These are phyloP conservation scores for Penicillium brevicompactum DNA, from an alignment of 2,329 filamentous ascomycete genomes.

Conservation along the genomic window DNA sequence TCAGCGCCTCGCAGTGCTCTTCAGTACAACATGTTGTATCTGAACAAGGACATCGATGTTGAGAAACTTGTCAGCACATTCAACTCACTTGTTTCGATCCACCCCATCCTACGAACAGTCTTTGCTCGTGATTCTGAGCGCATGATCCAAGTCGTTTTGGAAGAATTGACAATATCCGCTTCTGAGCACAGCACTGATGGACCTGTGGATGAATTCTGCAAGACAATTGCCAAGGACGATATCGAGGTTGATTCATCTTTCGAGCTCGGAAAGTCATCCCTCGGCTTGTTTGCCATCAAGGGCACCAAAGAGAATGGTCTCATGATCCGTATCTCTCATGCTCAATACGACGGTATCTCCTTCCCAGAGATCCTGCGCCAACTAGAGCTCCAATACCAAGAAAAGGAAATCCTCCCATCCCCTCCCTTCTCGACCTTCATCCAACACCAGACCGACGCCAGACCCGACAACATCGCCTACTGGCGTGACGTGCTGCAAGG, in stretches of 20 bases:
- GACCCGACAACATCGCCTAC: slow-evolving; percentile 8
- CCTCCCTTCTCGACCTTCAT: slow-evolving; percentile 7
- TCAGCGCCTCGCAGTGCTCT: slow-evolving; percentile 10
- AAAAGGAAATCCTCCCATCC: background rate
- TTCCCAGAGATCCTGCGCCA: slow-evolving; percentile 13
- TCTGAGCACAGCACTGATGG: background rate
- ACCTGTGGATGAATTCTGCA: background rate
- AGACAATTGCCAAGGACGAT: slow-evolving; percentile 1
- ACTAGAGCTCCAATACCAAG: slow-evolving; percentile 6
- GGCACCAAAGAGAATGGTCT: slow-evolving; percentile 3
- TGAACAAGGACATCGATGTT: slow-evolving; percentile 6
- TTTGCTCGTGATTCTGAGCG: slow-evolving; percentile 4
- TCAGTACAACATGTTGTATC: slow-evolving; percentile 14
- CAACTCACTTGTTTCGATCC: slow-evolving; percentile 1
- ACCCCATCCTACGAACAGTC: slow-evolving; percentile 11
- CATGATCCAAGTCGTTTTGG: slow-evolving; percentile 6
- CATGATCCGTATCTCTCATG: slow-evolving; percentile 16
- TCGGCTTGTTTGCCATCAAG: slow-evolving; percentile 6
- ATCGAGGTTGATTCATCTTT: slow-evolving; percentile 9
- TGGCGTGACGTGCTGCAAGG: slow-evolving; percentile 11
- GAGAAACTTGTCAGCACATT: background rate
- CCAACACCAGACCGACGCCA: slow-evolving; percentile 10
- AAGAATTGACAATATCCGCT: background rate
- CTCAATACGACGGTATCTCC: slow-evolving; percentile 17
- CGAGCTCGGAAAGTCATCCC: slow-evolving; percentile 1